Conservation (phyloP, 208 protist genomes). For the Vickermania ingenoplastis region DNA sequence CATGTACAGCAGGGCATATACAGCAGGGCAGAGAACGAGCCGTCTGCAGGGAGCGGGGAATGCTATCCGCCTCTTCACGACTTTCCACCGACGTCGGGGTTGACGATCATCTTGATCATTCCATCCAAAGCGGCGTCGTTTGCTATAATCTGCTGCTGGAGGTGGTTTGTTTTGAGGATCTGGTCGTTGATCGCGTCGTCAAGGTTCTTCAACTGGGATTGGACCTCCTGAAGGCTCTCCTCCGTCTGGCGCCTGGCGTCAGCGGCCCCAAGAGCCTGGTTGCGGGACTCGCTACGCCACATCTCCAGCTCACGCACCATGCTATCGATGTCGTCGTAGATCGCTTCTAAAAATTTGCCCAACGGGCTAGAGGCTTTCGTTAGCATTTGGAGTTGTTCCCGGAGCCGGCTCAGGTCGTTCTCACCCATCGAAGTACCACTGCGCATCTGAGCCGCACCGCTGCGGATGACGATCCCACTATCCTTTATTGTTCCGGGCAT, state of each 20-base stretch:
- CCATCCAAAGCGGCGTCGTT: conserved; percentile 72
- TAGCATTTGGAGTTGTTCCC: conserved; percentile 81
- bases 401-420: conserved; percentile 63
- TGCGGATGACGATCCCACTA: conserved; percentile 71
- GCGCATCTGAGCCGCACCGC: conserved; percentile 15
- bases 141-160: conserved; percentile 62
- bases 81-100: conserved; percentile 31
- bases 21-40: no score
- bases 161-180: conserved; percentile 76
- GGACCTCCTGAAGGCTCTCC: conserved; percentile 73
- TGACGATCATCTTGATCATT: conserved; percentile 80
- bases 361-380: conserved; percentile 86
- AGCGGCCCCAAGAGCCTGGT: conserved; percentile 60
- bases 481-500: conserved; percentile 17
- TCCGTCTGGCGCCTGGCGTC: conserved; percentile 74
- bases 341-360: conserved; percentile 76
- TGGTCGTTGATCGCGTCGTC: conserved; percentile 85
- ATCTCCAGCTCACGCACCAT: conserved; percentile 85
- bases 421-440: conserved; percentile 41
- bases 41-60: no score
- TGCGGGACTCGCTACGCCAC: conserved; percentile 83
- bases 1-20: no score
- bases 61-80: neutral
- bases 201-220: conserved; percentile 69
- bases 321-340: conserved; percentile 85